phyloP scores from a whole-genome alignment of 345 rosid genomes.

The Tarenaya hassleriana region DNA sequence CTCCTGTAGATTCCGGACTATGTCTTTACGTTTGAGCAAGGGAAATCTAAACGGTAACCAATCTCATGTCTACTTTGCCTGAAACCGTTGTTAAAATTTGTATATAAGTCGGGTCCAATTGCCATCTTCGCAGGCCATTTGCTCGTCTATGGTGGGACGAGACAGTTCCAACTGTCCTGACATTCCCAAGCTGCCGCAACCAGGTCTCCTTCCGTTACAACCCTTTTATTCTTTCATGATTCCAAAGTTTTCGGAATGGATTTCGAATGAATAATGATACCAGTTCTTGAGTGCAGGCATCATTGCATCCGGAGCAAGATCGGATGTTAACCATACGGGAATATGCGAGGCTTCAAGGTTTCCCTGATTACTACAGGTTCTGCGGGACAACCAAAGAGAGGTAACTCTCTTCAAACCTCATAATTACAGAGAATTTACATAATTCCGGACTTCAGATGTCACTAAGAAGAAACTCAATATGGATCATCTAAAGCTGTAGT shows the following conservation, averaged over 20 bases:
- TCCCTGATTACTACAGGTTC: constrained; percentile 93
- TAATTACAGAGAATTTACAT: background rate
- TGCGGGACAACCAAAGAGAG: constrained; percentile 65
- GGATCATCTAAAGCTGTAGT: background rate
- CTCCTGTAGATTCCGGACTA: constrained; percentile 66
- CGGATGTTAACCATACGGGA: constrained; percentile 81
- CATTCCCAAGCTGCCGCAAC: constrained; percentile 50
- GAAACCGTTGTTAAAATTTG: constrained; percentile 1
- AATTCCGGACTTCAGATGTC: constrained; percentile 2
- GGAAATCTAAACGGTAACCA: constrained; percentile 76
- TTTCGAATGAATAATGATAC: constrained; percentile 12
- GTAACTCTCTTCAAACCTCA: constrained; percentile 17
- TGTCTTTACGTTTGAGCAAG: constrained; percentile 54
- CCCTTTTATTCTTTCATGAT: constrained; percentile 13
- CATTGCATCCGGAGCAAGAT: constrained; percentile 92
- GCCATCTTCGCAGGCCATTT: constrained; percentile 50
- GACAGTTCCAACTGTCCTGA: constrained; percentile 73
- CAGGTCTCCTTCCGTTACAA: constrained; percentile 40
- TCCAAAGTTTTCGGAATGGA: too few relatives aligned
- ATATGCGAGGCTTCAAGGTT: constrained; percentile 91
- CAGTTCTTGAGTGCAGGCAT: constrained; percentile 48
- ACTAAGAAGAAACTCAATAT: background rate
- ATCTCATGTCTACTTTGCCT: constrained; percentile 7
- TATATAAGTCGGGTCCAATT: background rate
- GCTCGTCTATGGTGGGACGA: constrained; percentile 98